A percentile compares a stretch with the other conserved stretches of the same genome.
phyloP scores from a whole-genome alignment of 2,329 filamentous ascomycete species.

The Xylariaceae sp. region DNA sequence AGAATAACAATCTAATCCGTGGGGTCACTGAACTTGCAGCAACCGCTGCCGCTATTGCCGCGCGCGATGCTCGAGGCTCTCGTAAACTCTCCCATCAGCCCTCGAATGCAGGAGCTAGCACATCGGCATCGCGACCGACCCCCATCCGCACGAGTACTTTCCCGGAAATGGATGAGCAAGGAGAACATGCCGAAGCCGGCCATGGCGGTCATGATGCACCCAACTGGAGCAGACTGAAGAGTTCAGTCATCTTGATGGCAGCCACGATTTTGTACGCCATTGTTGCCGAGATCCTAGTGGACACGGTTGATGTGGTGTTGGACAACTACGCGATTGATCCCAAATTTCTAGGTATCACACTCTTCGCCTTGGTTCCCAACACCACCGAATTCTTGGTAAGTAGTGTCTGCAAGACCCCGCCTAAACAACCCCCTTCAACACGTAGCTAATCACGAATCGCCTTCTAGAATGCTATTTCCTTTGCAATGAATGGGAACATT shows the following conservation, averaged over 20 bases:
- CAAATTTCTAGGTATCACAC: slow-evolving; percentile 93
- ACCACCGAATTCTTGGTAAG: slow-evolving; percentile 93
- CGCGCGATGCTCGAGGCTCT: slow-evolving; percentile 61
- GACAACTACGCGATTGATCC: slow-evolving; percentile 89
- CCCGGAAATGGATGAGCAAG: slow-evolving; percentile 43
- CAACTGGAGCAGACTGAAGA: slow-evolving; percentile 94
- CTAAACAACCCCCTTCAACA: not conserved
- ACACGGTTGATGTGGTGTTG: slow-evolving; percentile 94
- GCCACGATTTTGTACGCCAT: slow-evolving; percentile 93
- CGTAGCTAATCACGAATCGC: slow-evolving; percentile 6
- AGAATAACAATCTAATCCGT: slow-evolving; percentile 75
- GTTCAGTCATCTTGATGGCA: slow-evolving; percentile 78
- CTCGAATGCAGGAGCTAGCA: slow-evolving; percentile 22
- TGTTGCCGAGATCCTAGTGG: slow-evolving; percentile 93
- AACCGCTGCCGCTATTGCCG: slow-evolving; percentile 81
- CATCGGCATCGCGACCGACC: slow-evolving; percentile 23
- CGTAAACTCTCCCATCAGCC: slow-evolving; percentile 34
- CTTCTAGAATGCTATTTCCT: slow-evolving; percentile 86
- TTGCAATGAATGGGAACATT: slow-evolving; percentile 99
- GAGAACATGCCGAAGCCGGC: slow-evolving; percentile 36
- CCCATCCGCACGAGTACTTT: slow-evolving; percentile 34
- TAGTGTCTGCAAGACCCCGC: slow-evolving; percentile 8
- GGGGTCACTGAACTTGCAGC: slow-evolving; percentile 93
- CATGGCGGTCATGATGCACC: slow-evolving; percentile 91
- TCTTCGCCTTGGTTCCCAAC: slow-evolving; percentile 96